These are phyloP conservation scores for Lipomyces starkeyi DNA, from an alignment of 805 yeast species.

Conservation along the genomic window DNA sequence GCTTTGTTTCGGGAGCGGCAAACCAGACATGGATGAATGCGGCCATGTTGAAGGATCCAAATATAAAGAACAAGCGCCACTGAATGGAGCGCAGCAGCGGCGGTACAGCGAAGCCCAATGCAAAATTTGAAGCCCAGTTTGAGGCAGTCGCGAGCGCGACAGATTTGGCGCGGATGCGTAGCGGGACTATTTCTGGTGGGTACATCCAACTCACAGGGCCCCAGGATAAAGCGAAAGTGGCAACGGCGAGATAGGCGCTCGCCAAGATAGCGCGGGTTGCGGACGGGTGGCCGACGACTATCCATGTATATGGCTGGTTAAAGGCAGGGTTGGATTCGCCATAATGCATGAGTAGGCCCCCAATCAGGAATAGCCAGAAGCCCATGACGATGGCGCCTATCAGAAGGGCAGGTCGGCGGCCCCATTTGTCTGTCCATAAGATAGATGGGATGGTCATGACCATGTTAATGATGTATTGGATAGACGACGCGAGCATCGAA, in stretches of 20 bases:
- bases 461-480: constrained; percentile 56
- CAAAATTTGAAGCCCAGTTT: constrained; percentile 69
- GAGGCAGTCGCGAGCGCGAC: constrained; percentile 68
- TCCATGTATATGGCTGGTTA: constrained; percentile 50
- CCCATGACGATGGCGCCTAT: constrained; percentile 69
- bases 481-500: constrained; percentile 52
- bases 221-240: constrained; percentile 61
- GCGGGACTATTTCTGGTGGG: constrained; percentile 68
- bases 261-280: constrained; percentile 56
- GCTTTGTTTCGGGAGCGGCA: constrained; percentile 87
- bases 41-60: constrained; percentile 55
- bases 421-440: constrained; percentile 60
- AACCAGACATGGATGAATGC: constrained; percentile 56
- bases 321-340: constrained; percentile 49
- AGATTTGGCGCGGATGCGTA: constrained; percentile 64
- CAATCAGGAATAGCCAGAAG: constrained; percentile 68
- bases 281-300: constrained; percentile 61
- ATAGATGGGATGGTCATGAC: constrained; percentile 62
- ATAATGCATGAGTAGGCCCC: constrained; percentile 63
- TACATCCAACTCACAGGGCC: constrained; percentile 69
- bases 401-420: constrained; percentile 68
- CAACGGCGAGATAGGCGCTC: constrained; percentile 61
- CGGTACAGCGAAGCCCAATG: constrained; percentile 73
- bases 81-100: constrained; percentile 52
- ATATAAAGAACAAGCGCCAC: constrained; percentile 74